Percentiles rank a stretch among this genome's conserved stretches.
phyloP scores from a whole-genome alignment of 768 basidiomycete species.

The Lactarius pseudohatsudake region DNA sequence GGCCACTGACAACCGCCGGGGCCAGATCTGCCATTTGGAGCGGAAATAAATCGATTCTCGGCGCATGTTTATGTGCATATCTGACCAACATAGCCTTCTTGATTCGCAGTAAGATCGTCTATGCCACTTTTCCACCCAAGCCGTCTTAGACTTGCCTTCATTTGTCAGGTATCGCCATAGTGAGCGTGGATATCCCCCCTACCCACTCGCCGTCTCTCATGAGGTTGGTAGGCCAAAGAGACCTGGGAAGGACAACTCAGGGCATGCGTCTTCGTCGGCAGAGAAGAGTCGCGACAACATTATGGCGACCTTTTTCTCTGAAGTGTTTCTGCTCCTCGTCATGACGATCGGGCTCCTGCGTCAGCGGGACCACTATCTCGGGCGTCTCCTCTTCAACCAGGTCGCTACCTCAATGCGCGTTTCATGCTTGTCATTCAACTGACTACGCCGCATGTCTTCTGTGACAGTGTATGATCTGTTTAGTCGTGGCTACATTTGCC shows the following conservation, averaged over 20 bases:
- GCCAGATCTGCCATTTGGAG: slow-evolving; percentile 23
- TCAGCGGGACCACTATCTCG: slow-evolving; percentile 24
- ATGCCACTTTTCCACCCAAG: not conserved
- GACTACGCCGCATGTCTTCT: not conserved
- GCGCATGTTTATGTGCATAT: slow-evolving; percentile 11
- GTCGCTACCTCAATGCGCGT: not conserved
- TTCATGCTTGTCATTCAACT: not conserved
- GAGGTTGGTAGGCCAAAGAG: slow-evolving; percentile 1
- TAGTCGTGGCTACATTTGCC: slow-evolving; percentile 16
- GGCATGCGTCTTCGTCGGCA: not conserved
- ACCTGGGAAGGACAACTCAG: not conserved
- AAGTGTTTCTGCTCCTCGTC: slow-evolving; percentile 14
- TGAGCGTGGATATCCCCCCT: not conserved
- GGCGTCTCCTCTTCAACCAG: slow-evolving; percentile 25
- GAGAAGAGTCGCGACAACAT: not conserved
- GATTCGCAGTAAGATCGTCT: slow-evolving; percentile 18
- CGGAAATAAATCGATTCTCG: slow-evolving; percentile 7
- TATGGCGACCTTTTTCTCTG: slow-evolving; percentile 10
- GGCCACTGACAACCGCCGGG: not conserved
- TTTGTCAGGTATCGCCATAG: slow-evolving; percentile 11
- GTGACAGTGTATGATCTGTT: slow-evolving; percentile 21
- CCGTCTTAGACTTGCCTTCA: not conserved
- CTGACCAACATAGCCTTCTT: slow-evolving; percentile 17
- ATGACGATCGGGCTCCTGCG: slow-evolving; percentile 20
- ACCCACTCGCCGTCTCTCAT: not conserved